Evolutionary conservation across 2,329 filamentous ascomycete genomes (phyloP), one percentile per base, ranked within the genome.

Genomic region (Nigrospora osmanthi): DNA sequence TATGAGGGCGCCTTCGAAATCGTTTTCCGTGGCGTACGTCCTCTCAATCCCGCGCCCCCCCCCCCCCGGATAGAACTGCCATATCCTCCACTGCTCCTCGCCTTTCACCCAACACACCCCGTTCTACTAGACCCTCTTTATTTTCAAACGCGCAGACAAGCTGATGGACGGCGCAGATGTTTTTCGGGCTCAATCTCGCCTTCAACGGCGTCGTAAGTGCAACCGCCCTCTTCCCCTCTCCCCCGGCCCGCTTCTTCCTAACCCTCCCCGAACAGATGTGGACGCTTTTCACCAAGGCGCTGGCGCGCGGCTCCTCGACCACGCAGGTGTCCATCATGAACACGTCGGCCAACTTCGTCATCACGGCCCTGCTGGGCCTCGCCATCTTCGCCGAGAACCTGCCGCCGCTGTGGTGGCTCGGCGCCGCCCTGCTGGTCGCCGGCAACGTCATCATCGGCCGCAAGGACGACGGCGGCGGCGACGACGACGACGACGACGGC

Each of bases 241-340:
- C 17, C 14, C 12, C 40, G 32, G 17, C 9, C 10, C 14, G 19
- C 17, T 28, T 23, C 14, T 6, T 33, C 23, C 15, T 16, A 3
- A 14, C 11, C 13, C 12, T 15, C 16, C 37, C 47, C 44, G 43
- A 35, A 4, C 38, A 79, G 64, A 91, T 91, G 87, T 91, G 87
- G 87, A 81, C 83, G 0, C 75, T 91, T 40, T 91, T 90, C 68
- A 91, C 87, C 7, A 77, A 80, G 41, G 87, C 87, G 43, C 76
- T 91, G n/a, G 80, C 85, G 0, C 75, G 78, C 15, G 85, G 85
- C 13, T 76, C 78, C 47, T 89, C 85, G 2, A 89, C 87, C 10
- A 87, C 87, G 0, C 85, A 88, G 58, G 87, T 90, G 40, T 84
- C 80, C 53, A 84, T 91, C 60, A 80, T 91, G 62, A 91, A 91